Evolutionary conservation across 2,329 filamentous ascomycete genomes (phyloP).

Genomic region (Cladosporium velox): DNA sequence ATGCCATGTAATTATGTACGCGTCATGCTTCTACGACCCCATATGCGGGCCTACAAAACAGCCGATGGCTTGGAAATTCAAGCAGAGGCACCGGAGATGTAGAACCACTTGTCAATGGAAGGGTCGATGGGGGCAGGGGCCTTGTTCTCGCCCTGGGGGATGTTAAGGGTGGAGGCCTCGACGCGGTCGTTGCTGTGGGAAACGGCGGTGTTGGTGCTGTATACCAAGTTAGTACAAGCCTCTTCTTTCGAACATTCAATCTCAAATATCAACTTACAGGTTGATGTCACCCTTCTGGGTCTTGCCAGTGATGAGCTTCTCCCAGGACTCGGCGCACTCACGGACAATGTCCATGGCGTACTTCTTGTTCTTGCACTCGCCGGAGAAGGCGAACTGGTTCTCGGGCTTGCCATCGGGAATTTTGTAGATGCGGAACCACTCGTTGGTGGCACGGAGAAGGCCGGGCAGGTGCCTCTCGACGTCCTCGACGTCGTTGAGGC

Average conservation of each 20-base stretch:
- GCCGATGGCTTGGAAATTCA: slow-evolving; percentile 33
- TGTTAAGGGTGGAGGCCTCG: slow-evolving; percentile 68
- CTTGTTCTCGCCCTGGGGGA: slow-evolving; percentile 79
- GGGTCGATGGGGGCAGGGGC: slow-evolving; percentile 85
- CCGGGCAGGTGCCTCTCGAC: slow-evolving; percentile 97
- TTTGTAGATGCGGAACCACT: slow-evolving; percentile 99
- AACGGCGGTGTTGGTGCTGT: slow-evolving; percentile 78
- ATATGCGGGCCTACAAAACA: slow-evolving; percentile 6
- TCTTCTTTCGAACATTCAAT: too few relatives aligned
- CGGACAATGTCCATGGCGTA: slow-evolving; percentile 95
- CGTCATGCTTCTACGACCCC: neutral
- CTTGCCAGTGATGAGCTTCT: slow-evolving; percentile 92
- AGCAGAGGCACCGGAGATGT: slow-evolving; percentile 85
- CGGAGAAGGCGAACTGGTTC: slow-evolving; percentile 99
- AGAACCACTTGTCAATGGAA: slow-evolving; percentile 99
- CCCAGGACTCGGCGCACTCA: slow-evolving; percentile 96
- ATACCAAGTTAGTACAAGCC: neutral
- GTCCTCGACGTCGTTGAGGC: slow-evolving; percentile 98
- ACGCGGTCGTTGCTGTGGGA: slow-evolving; percentile 72
- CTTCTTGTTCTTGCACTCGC: slow-evolving; percentile 99
- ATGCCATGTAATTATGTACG: slow-evolving; percentile 10
- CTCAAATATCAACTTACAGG: slow-evolving; percentile 62
- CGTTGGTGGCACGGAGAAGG: slow-evolving; percentile 94
- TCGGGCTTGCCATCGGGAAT: slow-evolving; percentile 99
- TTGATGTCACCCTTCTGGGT: slow-evolving; percentile 73